A percentile compares a stretch with the other conserved stretches of the same genome.
phyloP scores from a whole-genome alignment of 2,329 filamentous ascomycete species.

The Penicillium sp. region DNA sequence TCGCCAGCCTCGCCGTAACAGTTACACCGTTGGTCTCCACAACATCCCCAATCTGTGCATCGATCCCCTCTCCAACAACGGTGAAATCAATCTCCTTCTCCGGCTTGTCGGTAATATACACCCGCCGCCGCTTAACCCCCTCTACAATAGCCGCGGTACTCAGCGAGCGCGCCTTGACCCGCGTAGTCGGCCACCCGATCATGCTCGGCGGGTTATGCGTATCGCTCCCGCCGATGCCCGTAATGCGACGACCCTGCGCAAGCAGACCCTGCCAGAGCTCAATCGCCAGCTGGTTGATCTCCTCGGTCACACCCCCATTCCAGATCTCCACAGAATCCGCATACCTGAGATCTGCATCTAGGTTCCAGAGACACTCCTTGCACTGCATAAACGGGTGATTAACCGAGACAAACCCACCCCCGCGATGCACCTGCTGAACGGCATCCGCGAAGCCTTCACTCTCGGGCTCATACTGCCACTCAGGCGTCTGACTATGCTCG shows the following conservation, averaged over 20 bases:
- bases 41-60: background rate
- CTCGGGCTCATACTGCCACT: background rate
- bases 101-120: background rate
- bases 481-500: background rate
- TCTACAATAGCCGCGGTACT: background rate
- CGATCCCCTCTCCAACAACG: background rate
- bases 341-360: background rate
- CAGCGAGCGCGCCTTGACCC: background rate
- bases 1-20: background rate
- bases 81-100: background rate
- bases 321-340: background rate
- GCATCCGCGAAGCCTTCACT: background rate
- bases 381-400: background rate
- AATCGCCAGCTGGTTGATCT: background rate
- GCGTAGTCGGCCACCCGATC: background rate
- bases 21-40: background rate
- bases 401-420: background rate
- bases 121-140: background rate
- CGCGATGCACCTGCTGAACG: background rate
- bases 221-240: background rate
- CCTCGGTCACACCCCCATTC: background rate
- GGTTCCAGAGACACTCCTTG: background rate
- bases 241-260: background rate
- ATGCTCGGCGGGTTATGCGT: background rate
- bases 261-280: background rate